Percentiles rank a stretch among this genome's conserved stretches.
Evolutionary conservation across 495 filamentous ascomycete species (phyloP).

Genomic region (Coniosporium apollinis): DNA sequence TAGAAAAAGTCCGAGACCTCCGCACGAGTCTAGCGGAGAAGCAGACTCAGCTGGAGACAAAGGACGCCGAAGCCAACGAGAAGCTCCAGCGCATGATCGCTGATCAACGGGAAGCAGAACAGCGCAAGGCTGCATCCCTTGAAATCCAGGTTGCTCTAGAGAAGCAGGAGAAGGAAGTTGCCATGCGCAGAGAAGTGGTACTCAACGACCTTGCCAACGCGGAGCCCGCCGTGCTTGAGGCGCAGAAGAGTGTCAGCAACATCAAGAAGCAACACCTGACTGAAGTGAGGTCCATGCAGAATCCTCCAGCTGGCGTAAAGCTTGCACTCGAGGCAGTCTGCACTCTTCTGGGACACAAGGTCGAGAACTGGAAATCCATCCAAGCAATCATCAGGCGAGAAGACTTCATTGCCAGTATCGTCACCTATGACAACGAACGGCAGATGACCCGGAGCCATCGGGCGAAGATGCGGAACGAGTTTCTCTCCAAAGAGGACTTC

Average conservation of each 20-base stretch:
- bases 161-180: conserved; percentile 79
- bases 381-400: conserved; percentile 74
- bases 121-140: conserved; percentile 68
- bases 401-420: conserved; percentile 95
- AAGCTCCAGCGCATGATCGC: conserved; percentile 94
- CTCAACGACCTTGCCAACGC: conserved; percentile 74
- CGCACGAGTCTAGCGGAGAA: conserved; percentile 81
- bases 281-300: conserved; percentile 92
- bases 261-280: conserved; percentile 95
- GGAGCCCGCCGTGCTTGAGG: conserved; percentile 84
- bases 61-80: conserved; percentile 90
- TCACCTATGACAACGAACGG: conserved; percentile 89
- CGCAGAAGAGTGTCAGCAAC: conserved; percentile 87
- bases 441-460: conserved; percentile 79
- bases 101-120: conserved; percentile 90
- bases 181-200: conserved; percentile 66
- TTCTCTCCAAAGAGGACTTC: conserved; percentile 80
- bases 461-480: conserved; percentile 82
- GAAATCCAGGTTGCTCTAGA: conserved; percentile 78
- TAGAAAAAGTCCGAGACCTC: conserved; percentile 91
- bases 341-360: conserved; percentile 80
- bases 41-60: conserved; percentile 79
- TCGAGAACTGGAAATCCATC: conserved; percentile 77
- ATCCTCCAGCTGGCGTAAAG: conserved; percentile 75
- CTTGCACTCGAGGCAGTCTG: conserved; percentile 91